phyloP scores from a whole-genome alignment of 495 filamentous ascomycete species.

The Penicillium steckii region DNA sequence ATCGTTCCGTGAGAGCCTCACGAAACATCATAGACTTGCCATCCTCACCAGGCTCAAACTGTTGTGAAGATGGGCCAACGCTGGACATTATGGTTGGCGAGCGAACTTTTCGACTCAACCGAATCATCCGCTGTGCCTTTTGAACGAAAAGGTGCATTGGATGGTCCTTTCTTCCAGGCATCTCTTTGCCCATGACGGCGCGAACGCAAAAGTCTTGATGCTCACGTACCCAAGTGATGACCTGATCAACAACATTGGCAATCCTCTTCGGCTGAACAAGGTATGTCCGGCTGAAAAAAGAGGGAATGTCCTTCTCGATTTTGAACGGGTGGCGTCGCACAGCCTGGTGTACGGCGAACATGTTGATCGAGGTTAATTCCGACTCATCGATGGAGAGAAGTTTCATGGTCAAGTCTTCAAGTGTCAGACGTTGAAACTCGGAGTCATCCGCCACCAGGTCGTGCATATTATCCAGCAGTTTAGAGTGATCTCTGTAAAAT shows the following conservation, averaged over 20 bases:
- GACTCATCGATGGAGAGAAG: slow-evolving; percentile 43
- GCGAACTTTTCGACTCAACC: slow-evolving; percentile 62
- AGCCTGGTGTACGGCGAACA: slow-evolving; percentile 69
- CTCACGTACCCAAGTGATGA: slow-evolving; percentile 56
- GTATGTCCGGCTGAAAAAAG: slow-evolving; percentile 38
- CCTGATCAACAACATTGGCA: slow-evolving; percentile 42
- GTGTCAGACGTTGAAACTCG: slow-evolving; percentile 51
- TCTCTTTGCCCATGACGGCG: slow-evolving; percentile 21
- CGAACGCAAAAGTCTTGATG: slow-evolving; percentile 49
- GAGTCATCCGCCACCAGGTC: slow-evolving; percentile 44
- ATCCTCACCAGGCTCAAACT: slow-evolving; percentile 35
- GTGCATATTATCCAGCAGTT: slow-evolving; percentile 50
- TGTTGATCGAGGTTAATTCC: slow-evolving; percentile 47
- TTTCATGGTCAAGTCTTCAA: slow-evolving; percentile 61
- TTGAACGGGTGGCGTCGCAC: slow-evolving; percentile 39
- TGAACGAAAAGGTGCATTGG: slow-evolving; percentile 58
- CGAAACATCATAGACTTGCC: slow-evolving; percentile 40
- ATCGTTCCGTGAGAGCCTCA: slow-evolving; percentile 33
- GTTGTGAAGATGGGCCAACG: slow-evolving; percentile 46
- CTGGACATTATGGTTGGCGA: slow-evolving; percentile 56
- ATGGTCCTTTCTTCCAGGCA: slow-evolving; percentile 22
- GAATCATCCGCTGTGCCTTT: slow-evolving; percentile 65
- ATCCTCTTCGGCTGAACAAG: slow-evolving; percentile 51
- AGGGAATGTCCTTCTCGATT: slow-evolving; percentile 50
- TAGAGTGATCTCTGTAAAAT: slow-evolving; percentile 46